Percentiles rank a stretch among this genome's conserved stretches.
Evolutionary conservation across 176 grass and related monocot species (phyloP).

Genomic region (Puccinellia tenuiflora): DNA sequence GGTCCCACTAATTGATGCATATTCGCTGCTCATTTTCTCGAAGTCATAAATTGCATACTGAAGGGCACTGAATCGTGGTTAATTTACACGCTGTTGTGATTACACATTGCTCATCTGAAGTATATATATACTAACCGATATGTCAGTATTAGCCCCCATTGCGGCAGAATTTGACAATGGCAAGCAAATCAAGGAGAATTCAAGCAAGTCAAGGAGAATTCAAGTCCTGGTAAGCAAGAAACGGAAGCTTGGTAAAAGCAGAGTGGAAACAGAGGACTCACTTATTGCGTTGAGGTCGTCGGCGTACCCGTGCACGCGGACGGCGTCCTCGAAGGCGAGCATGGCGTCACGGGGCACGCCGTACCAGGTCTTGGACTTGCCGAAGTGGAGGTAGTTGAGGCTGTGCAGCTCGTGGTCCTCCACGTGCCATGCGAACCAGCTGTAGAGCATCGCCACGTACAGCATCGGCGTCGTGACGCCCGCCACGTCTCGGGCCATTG

Average conservation of each 20-base stretch:
- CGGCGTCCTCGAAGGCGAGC: conserved; percentile 85
- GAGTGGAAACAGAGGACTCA: conserved; percentile 27
- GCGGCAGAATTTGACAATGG: conserved; percentile 11
- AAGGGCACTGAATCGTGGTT: conserved; percentile 18
- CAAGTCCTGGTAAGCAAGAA: conserved; percentile 13
- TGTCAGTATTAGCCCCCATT: background rate
- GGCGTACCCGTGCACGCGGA: conserved; percentile 80
- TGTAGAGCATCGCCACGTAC: conserved; percentile 97
- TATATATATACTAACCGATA: conserved; percentile 9
- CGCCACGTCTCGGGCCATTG: conserved; percentile 85
- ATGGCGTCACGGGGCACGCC: conserved; percentile 88
- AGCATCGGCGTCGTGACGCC: conserved; percentile 98
- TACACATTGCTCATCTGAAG: conserved; percentile 15
- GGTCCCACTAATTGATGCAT: background rate
- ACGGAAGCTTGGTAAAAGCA: conserved; percentile 27
- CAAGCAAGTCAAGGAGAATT: background rate
- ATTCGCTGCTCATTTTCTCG: background rate
- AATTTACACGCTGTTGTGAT: background rate
- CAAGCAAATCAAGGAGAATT: background rate
- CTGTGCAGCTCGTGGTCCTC: conserved; percentile 99
- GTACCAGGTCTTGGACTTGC: conserved; percentile 89
- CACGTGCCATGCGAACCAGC: conserved; percentile 99
- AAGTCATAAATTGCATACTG: background rate
- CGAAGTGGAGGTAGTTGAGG: conserved; percentile 95
- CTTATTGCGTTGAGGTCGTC: conserved; percentile 91